Conservation (phyloP, 345 rosid species). For the Salix viminalis region DNA sequence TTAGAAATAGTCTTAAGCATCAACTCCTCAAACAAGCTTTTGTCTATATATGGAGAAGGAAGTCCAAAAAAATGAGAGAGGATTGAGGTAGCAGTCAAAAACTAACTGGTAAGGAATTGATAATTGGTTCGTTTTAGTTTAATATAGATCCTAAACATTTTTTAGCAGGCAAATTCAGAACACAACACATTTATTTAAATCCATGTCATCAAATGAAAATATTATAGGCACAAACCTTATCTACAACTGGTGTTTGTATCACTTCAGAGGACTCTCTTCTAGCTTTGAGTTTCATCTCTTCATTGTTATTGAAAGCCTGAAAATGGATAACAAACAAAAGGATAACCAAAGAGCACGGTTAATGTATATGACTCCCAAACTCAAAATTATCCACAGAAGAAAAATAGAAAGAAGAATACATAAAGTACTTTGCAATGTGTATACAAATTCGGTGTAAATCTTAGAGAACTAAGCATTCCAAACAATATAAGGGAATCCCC, state of each 20-base stretch:
- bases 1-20: neutral
- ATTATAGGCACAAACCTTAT: slow-evolving; percentile 48
- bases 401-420: neutral
- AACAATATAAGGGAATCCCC: neutral
- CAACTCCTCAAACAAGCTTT: neutral
- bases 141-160: neutral
- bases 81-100: neutral
- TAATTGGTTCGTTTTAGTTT: neutral
- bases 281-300: slow-evolving; percentile 64
- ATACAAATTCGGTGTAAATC: neutral
- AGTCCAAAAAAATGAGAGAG: neutral
- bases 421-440: neutral
- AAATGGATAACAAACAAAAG: slow-evolving; percentile 7
- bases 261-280: slow-evolving; percentile 67
- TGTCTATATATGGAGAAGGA: neutral
- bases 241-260: slow-evolving; percentile 49
- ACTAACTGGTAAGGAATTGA: neutral
- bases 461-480: neutral
- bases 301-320: slow-evolving; percentile 73
- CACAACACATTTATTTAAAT: neutral
- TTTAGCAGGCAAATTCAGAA: neutral
- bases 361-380: neutral
- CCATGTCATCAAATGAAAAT: neutral
- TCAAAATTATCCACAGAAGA: neutral
- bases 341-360: neutral